Evolutionary conservation across 495 filamentous ascomycete species (phyloP), one percentile per base, ranked within the genome.

Genomic region (Neurospora terricola): DNA sequence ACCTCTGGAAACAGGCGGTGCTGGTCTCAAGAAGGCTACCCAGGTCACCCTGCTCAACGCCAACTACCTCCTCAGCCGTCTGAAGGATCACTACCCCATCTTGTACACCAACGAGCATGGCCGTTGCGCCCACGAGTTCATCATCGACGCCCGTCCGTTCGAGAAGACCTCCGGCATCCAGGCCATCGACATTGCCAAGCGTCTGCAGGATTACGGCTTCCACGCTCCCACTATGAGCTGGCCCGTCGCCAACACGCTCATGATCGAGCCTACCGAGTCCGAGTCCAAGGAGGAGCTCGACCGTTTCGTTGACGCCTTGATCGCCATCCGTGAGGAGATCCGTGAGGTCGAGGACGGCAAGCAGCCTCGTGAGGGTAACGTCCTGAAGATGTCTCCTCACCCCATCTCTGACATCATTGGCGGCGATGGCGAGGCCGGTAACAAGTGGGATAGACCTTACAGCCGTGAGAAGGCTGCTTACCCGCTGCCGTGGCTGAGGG

Each of bases 211-310:
- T 79, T 99, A 97, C 80, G 96, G 96, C 54, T 99, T 99, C 88
- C 96, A 99, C 81, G 94, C 96, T 4, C 96, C 96, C 4, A 99
- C 96, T 66, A 98, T 99, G 96, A 93, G 90, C 79, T 99, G 94
- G 94, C 96, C 96, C 7, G 95, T 99, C 3, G 87, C 94, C 66
- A 96, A 96, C 81, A 99, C 96, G 2, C 89, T 99, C 23, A 99
- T 99, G 96, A 97, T 99, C 76, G 96, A 99, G 85, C 96, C 96
- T 39, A 99, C 96, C 0, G 96, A 99, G 84, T 94, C 91, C 21
- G 96, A 99, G 84, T 93, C 89, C 81, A 92, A 96, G 80, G 92
- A 92, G 74, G 96, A 99, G 84, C 88, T 99, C 2, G 96, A 98
- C 82, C 91, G 96, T 7, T 99, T 98, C 86, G 93, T 94, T 74